Evolutionary conservation across 495 filamentous ascomycete genomes (phyloP).

Genomic region (Aspergillus saccharolyticus): DNA sequence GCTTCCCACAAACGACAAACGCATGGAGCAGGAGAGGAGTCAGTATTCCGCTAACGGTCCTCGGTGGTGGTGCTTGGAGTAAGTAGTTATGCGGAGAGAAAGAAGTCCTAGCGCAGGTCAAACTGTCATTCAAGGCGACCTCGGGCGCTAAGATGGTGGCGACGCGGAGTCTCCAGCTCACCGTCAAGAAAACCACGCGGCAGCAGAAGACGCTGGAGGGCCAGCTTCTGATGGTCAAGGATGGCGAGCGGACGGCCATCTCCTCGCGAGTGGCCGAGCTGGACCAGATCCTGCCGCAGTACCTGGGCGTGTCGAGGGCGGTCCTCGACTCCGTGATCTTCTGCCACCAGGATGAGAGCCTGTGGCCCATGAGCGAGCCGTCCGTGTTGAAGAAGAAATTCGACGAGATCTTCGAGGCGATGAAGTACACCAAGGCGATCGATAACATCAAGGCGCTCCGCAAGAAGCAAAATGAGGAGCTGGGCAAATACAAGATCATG

Average conservation of each 20-base stretch:
- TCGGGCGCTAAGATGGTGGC: constrained; percentile 72
- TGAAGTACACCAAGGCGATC: constrained; percentile 95
- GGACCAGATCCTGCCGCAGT: constrained; percentile 75
- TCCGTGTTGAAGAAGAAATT: constrained; percentile 81
- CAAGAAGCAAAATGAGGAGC: constrained; percentile 76
- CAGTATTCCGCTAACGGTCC: too few species aligned
- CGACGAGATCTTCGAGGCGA: constrained; percentile 95
- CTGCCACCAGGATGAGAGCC: constrained; percentile 95
- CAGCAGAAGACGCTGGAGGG: constrained; percentile 77
- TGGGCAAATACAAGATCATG: constrained; percentile 62
- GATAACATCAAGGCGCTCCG: constrained; percentile 81
- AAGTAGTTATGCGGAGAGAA: constrained; percentile 74
- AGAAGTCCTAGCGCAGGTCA: constrained; percentile 87
- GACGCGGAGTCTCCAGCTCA: constrained; percentile 76
- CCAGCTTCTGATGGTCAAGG: constrained; percentile 62
- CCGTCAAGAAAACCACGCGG: constrained; percentile 72
- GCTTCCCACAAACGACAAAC: too few species aligned
- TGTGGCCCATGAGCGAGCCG: constrained; percentile 97
- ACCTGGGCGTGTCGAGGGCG: constrained; percentile 84
- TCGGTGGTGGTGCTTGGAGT: constrained; percentile 9
- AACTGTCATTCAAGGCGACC: constrained; percentile 75
- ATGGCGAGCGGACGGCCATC: constrained; percentile 73
- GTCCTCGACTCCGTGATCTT: constrained; percentile 94
- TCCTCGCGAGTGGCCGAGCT: constrained; percentile 77
- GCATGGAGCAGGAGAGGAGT: too few species aligned